phyloP scores from a whole-genome alignment of 1,284 basidiomycete species.

The Albatrellus sp. region DNA sequence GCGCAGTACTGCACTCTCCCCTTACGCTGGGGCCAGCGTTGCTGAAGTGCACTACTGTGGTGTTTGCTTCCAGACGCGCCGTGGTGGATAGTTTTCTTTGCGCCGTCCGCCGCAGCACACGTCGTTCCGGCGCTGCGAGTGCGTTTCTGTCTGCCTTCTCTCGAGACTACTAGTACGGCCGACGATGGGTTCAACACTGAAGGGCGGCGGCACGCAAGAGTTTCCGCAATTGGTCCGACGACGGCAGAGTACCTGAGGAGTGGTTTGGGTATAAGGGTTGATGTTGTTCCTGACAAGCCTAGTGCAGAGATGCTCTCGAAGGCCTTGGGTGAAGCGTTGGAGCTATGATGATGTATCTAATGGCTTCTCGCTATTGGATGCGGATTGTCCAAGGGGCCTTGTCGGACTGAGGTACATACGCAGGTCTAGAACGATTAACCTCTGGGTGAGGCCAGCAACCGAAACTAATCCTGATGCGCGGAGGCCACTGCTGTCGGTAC shows the following conservation, averaged over 20 bases:
- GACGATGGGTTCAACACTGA: not conserved
- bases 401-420: too few species aligned
- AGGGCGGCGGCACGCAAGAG: constrained; percentile 13
- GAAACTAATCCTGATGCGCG: too few species aligned
- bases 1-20: not conserved
- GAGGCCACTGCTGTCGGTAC: too few species aligned
- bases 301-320: constrained; percentile 35
- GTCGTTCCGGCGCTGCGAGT: constrained; percentile 37
- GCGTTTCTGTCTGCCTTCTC: constrained; percentile 24
- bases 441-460: too few species aligned
- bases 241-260: constrained; percentile 40
- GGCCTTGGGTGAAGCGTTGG: not conserved
- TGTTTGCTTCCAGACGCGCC: constrained; percentile 3
- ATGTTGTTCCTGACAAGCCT: constrained; percentile 43
- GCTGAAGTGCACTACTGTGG: not conserved
- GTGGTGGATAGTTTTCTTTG: constrained; percentile 69
- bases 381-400: too few species aligned
- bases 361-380: too few species aligned
- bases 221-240: constrained; percentile 60
- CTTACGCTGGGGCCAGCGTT: not conserved
- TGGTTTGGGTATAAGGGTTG: constrained; percentile 33
- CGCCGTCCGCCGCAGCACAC: constrained; percentile 56
- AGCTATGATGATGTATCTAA: too few species aligned
- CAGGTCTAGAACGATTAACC: too few species aligned
- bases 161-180: not conserved